Evolutionary conservation across 169 alveolate genomes (phyloP), one percentile per base, ranked within the genome.

Genomic region (Eimeria sp.): DNA sequence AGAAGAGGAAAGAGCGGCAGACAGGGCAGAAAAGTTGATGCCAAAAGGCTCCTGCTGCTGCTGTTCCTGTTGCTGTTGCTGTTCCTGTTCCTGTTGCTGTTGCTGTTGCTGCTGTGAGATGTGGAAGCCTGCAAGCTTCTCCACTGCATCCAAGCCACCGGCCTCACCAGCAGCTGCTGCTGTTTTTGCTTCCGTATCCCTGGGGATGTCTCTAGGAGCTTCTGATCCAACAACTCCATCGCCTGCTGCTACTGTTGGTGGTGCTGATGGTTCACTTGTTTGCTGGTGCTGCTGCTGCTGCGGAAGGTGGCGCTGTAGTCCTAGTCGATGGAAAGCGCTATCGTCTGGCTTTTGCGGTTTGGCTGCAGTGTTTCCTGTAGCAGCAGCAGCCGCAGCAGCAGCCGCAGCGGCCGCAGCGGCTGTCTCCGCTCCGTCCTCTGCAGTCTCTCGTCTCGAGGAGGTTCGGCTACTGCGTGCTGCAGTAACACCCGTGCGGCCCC

Each of bases 401-500:
- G 84, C 84, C 0, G 84, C 57, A 1, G 84, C 57, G 11, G 84
- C 84, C 3, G 84, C 84, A 43, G 84, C 84, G 34, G 84, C 84
- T 34, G 84, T 45, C 40, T 58, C 84, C 13, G 84, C 84, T 5
- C 84, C 84, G 34, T 75, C 61, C 54, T 75, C 84, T 75, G 84
- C 84, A 10, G 84, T 75, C 57, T 75, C 84, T 49, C 47, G 70
- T 18, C 89, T 43, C 45, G 65, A n/a, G 45, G 65, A 43, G 67
- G 65, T 80, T 45, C 89, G 9, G 89, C 89, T 49, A 70, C 89
- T 80, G 89, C 65, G 51, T 5, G 89, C 61, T 7, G 70, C 89
- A 80, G 70, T 47, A 80, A 80, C 65, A n/a, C 89, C 89, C 9
- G 89, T 80, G 25, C 89, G 27, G 25, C 89, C 89, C 89, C 89